Evolutionary conservation across 441 rosid species (phyloP).

Genomic region (Jatropha multifida): DNA sequence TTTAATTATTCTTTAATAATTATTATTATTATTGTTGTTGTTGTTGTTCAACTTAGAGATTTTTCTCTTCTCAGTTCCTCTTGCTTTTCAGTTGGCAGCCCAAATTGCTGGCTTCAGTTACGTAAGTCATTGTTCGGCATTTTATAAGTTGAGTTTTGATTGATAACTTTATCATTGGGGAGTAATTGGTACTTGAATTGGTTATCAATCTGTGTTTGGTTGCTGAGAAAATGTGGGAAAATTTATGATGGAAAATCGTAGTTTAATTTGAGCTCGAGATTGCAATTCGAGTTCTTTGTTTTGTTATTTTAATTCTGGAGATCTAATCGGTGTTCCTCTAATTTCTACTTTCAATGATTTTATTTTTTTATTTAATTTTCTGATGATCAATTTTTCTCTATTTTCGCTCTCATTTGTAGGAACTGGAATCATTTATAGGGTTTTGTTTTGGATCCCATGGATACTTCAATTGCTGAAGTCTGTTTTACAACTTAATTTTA

Average conservation of each 20-base stretch:
- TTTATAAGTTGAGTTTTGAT: background rate
- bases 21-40: no score
- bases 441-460: slow-evolving; percentile 14
- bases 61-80: no score
- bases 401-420: background rate
- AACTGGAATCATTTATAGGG: background rate
- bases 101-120: no score
- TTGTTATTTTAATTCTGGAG: background rate
- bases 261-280: background rate
- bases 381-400: background rate
- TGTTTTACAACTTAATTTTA: background rate
- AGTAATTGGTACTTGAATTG: background rate
- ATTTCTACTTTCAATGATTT: background rate
- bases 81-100: no score
- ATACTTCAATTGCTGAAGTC: slow-evolving; percentile 14
- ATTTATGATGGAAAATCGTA: background rate
- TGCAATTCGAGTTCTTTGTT: background rate
- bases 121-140: no score
- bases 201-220: background rate
- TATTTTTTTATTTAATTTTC: background rate
- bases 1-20: no score
- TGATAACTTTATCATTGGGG: background rate
- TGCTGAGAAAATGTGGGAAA: background rate
- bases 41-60: no score
- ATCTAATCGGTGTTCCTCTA: background rate